phyloP scores from a whole-genome alignment of 495 filamentous ascomycete species.

The Opeltia flavorubescens region DNA sequence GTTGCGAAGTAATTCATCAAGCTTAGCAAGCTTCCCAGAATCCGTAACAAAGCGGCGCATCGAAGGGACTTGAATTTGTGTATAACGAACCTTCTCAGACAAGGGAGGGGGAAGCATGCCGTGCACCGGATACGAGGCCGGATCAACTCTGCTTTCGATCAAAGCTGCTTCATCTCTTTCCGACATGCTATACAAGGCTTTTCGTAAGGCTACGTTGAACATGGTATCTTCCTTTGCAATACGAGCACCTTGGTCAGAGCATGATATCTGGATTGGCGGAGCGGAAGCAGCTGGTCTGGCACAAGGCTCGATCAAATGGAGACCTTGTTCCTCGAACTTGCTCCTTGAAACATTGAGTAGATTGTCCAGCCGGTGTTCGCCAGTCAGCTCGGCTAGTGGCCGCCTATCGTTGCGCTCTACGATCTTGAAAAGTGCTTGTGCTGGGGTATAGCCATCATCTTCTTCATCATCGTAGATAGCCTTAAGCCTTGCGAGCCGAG shows the following conservation, averaged over 20 bases:
- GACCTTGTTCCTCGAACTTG: conserved; percentile 51
- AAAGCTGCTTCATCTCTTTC: conserved; percentile 54
- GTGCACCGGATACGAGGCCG: conserved; percentile 36
- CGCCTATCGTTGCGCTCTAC: conserved; percentile 50
- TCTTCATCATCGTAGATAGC: conserved; percentile 48
- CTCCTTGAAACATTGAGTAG: conserved; percentile 68
- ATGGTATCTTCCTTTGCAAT: conserved; percentile 58
- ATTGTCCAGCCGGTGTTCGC: conserved; percentile 55
- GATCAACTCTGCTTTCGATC: conserved; percentile 52
- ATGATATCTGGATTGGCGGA: conserved; percentile 73
- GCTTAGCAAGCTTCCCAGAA: conserved; percentile 84
- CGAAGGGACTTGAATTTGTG: conserved; percentile 84
- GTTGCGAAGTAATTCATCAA: conserved; percentile 73
- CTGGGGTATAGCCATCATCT: conserved; percentile 38
- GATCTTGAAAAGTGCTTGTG: conserved; percentile 70
- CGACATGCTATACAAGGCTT: conserved; percentile 52
- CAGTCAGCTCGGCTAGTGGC: conserved; percentile 54
- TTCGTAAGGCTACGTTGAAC: conserved; percentile 65
- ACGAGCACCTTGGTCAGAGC: conserved; percentile 49
- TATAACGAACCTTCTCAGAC: conserved; percentile 68
- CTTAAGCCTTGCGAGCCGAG: conserved; percentile 37
- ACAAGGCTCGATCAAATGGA: conserved; percentile 66
- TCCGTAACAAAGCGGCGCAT: conserved; percentile 98
- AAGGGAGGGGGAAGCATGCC: conserved; percentile 61
- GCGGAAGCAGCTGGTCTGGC: conserved; percentile 61